Evolutionary conservation across 352 stramenopile genomes (phyloP).

Genomic region (Blastocystis sp.): DNA sequence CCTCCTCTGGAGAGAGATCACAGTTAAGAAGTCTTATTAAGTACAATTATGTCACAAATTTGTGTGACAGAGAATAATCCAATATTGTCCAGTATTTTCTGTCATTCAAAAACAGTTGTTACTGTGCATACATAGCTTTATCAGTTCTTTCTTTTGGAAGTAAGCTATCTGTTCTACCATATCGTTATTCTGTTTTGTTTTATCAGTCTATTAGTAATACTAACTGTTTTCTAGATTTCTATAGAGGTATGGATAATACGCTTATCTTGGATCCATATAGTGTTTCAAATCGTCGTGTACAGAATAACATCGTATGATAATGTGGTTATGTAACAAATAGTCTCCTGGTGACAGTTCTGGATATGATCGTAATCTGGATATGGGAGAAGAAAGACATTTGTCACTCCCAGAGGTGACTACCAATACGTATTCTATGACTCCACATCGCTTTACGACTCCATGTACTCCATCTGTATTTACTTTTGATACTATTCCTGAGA

Average conservation of each 20-base stretch:
- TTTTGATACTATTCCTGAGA: not conserved
- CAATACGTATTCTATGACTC: not conserved
- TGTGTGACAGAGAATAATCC: too few relatives aligned
- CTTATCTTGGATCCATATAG: not conserved
- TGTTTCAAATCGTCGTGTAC: not conserved
- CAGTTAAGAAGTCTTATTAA: too few relatives aligned
- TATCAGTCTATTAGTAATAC: not conserved
- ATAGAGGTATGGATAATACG: not conserved
- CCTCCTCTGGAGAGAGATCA: too few relatives aligned
- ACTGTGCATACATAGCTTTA: too few relatives aligned
- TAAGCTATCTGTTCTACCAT: too few relatives aligned
- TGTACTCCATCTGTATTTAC: not conserved
- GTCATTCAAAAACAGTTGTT: too few relatives aligned
- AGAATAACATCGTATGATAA: not conserved
- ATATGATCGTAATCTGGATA: not conserved
- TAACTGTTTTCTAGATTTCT: not conserved
- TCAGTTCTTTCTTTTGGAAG: too few relatives aligned
- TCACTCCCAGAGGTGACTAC: not conserved
- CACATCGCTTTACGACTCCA: not conserved
- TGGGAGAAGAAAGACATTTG: not conserved
- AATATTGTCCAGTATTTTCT: too few relatives aligned
- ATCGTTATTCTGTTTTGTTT: too few relatives aligned
- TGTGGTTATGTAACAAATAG: not conserved
- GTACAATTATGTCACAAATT: too few relatives aligned
- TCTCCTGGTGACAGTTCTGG: not conserved